phyloP scores from a whole-genome alignment of 352 stramenopile genomes.

The Phytophthora vignae region DNA sequence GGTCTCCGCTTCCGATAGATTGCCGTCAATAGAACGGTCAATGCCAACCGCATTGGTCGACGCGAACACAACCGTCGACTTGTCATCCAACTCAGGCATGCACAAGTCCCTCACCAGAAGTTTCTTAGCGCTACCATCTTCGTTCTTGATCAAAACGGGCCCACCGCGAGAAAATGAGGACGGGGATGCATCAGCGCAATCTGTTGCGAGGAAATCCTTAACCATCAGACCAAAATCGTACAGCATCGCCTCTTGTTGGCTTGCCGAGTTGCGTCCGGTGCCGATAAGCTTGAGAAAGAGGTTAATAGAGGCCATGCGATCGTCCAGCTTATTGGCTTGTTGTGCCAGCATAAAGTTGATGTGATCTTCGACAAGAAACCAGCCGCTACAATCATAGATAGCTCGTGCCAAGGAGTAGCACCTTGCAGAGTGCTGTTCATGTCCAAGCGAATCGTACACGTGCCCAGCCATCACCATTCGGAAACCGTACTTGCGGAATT shows the following conservation, averaged over 20 bases:
- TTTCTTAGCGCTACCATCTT: slow-evolving; percentile 52
- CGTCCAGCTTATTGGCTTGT: slow-evolving; percentile 78
- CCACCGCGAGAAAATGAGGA: slow-evolving; percentile 33
- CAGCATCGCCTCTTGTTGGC: slow-evolving; percentile 83
- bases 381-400: slow-evolving; percentile 84
- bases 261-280: slow-evolving; percentile 81
- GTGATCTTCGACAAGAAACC: slow-evolving; percentile 90
- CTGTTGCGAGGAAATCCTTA: slow-evolving; percentile 75
- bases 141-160: slow-evolving; percentile 38
- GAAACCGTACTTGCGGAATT: slow-evolving; percentile 91
- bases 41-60: slow-evolving; percentile 78
- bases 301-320: slow-evolving; percentile 86
- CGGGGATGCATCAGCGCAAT: slow-evolving; percentile 24
- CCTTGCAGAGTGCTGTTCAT: slow-evolving; percentile 78
- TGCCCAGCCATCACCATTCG: slow-evolving; percentile 91
- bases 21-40: slow-evolving; percentile 76
- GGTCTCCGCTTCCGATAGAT: slow-evolving; percentile 52
- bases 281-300: slow-evolving; percentile 89
- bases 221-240: slow-evolving; percentile 88
- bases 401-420: slow-evolving; percentile 82
- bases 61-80: slow-evolving; percentile 83
- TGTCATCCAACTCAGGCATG: slow-evolving; percentile 88
- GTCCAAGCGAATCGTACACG: slow-evolving; percentile 78
- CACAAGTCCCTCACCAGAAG: slow-evolving; percentile 76
- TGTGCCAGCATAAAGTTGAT: slow-evolving; percentile 90